Evolutionary conservation across 129 eudicot species (phyloP).

Genomic region (Smallanthus sonchifolius): DNA sequence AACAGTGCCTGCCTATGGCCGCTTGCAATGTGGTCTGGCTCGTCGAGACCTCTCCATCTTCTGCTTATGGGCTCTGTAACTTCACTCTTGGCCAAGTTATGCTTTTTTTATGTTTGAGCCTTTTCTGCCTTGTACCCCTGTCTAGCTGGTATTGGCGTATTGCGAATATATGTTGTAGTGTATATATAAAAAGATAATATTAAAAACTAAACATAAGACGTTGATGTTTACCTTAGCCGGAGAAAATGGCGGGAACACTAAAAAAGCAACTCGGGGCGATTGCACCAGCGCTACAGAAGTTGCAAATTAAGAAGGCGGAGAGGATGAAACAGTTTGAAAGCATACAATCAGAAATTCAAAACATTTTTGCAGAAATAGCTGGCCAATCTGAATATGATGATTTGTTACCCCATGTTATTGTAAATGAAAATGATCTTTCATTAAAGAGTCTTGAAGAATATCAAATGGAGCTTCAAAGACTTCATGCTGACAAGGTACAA

Average conservation of each 20-base stretch:
- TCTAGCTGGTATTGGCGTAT: no score
- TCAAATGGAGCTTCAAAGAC: slow-evolving; percentile 78
- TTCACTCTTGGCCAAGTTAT: no score
- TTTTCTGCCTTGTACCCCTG: no score
- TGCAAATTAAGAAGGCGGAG: slow-evolving; percentile 71
- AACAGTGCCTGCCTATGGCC: no score
- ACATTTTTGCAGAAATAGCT: slow-evolving; percentile 73
- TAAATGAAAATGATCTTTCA: slow-evolving; percentile 81
- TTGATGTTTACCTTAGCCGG: slow-evolving; percentile 48
- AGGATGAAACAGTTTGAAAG: slow-evolving; percentile 71
- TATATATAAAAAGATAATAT: no score
- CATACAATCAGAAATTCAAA: slow-evolving; percentile 70
- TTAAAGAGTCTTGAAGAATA: slow-evolving; percentile 81
- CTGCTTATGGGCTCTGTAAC: no score
- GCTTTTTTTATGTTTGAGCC: no score
- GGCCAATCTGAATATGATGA: slow-evolving; percentile 70
- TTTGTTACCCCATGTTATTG: slow-evolving; percentile 35
- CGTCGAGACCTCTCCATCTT: no score
- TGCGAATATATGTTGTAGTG: no score
- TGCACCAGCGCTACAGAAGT: slow-evolving; percentile 70
- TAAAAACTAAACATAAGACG: no score
- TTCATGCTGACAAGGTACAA: slow-evolving; percentile 77
- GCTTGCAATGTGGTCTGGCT: no score
- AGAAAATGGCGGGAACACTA: slow-evolving; percentile 78
- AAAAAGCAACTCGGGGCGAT: slow-evolving; percentile 75